Conservation (phyloP, 129 eudicot genomes). For the Pulicaria dysenterica region DNA sequence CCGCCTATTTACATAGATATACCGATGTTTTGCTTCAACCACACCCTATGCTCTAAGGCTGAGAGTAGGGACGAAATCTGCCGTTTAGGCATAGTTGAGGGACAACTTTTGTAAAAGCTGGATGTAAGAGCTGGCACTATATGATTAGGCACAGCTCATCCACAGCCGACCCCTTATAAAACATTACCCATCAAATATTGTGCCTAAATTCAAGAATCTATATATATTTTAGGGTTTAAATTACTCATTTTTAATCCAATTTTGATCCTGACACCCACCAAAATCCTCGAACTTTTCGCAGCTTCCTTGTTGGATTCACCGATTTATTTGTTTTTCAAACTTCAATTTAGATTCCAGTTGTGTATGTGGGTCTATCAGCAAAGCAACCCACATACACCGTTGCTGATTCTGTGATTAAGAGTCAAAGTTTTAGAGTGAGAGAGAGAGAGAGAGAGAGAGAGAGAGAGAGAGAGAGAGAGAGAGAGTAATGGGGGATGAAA, state of each 20-base stretch:
- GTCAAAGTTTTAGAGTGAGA: constrained; percentile 24
- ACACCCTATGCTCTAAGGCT: no score
- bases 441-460: constrained; percentile 30
- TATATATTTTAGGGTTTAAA: constrained; percentile 23
- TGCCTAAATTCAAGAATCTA: constrained; percentile 29
- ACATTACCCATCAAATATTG: constrained; percentile 16
- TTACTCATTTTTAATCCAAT: constrained; percentile 4
- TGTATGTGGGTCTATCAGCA: not conserved
- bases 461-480: constrained; percentile 29
- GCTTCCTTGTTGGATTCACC: constrained; percentile 26
- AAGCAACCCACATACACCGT: not conserved
- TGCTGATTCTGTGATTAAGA: constrained; percentile 8
- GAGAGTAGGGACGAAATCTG: constrained; percentile 13
- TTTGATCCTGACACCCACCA: not conserved
- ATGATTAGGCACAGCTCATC: constrained; percentile 47
- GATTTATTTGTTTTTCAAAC: not conserved
- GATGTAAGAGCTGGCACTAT: constrained; percentile 31
- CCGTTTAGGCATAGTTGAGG: not conserved
- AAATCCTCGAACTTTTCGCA: constrained; percentile 32
- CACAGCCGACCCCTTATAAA: constrained; percentile 20
- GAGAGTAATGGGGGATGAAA: constrained; percentile 69
- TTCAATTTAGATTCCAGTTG: constrained; percentile 16
- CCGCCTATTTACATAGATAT: no score
- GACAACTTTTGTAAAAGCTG: not conserved
- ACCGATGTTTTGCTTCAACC: no score